Percentiles rank a stretch among this genome's conserved stretches.
Evolutionary conservation across 495 filamentous ascomycete genomes (phyloP).

Genomic region (Choiromyces venosus): DNA sequence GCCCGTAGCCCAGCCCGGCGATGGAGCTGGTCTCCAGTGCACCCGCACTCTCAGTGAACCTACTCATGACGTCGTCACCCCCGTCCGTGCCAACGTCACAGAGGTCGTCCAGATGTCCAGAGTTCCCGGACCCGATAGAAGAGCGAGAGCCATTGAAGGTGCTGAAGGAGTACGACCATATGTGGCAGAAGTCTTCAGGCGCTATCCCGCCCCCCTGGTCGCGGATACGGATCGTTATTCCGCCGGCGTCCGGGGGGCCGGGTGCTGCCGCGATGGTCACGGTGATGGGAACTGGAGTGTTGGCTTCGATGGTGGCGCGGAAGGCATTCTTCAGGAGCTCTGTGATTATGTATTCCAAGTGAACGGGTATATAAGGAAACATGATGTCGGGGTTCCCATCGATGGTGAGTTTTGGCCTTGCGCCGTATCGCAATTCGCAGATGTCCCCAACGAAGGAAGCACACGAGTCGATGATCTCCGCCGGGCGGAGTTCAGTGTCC

Average conservation of each 20-base stretch:
- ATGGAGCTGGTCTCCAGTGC: conserved; percentile 53
- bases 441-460: conserved; percentile 89
- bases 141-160: conserved; percentile 66
- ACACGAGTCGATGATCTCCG: conserved; percentile 70
- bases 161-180: conserved; percentile 95
- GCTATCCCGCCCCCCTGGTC: conserved; percentile 91
- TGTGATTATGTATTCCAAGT: conserved; percentile 93
- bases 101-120: conserved; percentile 43
- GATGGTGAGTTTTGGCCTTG: conserved; percentile 73
- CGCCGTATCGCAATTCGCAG: conserved; percentile 91
- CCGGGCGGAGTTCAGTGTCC: conserved; percentile 81
- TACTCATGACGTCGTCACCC: conserved; percentile 29
- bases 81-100: conserved; percentile 48
- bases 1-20: conserved; percentile 85
- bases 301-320: conserved; percentile 78
- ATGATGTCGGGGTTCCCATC: conserved; percentile 73
- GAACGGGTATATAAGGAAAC: conserved; percentile 88
- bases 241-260: conserved; percentile 55
- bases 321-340: conserved; percentile 97
- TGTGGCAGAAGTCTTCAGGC: conserved; percentile 71
- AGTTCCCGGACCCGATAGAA: conserved; percentile 15
- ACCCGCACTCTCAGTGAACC: conserved; percentile 45
- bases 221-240: conserved; percentile 90
- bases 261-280: conserved; percentile 88
- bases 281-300: conserved; percentile 70